phyloP scores from a whole-genome alignment of 371 early-diverging fungal species.

The Syncephalastrum sp. region DNA sequence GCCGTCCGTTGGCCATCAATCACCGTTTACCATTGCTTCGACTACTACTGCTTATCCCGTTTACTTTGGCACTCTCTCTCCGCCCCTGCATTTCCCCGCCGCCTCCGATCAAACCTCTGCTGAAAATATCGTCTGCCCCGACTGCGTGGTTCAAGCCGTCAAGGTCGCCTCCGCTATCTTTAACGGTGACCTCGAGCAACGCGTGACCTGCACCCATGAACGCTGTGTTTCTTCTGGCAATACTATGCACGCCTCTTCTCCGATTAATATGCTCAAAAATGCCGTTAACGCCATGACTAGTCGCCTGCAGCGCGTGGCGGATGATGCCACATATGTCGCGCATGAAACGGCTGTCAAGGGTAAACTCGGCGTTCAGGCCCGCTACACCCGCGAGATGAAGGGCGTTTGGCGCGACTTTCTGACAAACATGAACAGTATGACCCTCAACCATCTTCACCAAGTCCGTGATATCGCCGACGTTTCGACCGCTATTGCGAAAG shows the following conservation, averaged over 20 bases:
- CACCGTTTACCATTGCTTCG: conserved; percentile 33
- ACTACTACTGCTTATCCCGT: conserved; percentile 18
- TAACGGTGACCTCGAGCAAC: conserved; percentile 42
- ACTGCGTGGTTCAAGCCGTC: conserved; percentile 45
- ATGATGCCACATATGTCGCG: conserved; percentile 58
- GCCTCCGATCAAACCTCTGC: conserved; percentile 13
- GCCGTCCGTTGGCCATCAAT: conserved; percentile 20
- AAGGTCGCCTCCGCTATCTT: conserved; percentile 51
- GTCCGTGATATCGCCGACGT: conserved; percentile 74
- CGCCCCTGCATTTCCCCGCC: conserved; percentile 14
- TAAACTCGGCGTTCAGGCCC: conserved; percentile 61
- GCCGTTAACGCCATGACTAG: conserved; percentile 68
- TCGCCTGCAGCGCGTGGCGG: conserved; percentile 52
- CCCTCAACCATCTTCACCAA: conserved; percentile 63
- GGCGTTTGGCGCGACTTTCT: conserved; percentile 79
- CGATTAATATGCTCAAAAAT: conserved; percentile 39
- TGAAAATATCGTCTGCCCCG: conserved; percentile 26
- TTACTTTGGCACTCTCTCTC: conserved; percentile 9
- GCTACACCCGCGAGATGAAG: conserved; percentile 32
- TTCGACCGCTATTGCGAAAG: conserved; percentile 71
- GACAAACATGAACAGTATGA: conserved; percentile 65
- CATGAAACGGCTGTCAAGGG: conserved; percentile 66
- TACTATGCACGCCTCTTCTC: conserved; percentile 20
- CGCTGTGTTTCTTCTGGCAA: conserved; percentile 21
- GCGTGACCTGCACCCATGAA: conserved; percentile 46